A percentile compares a stretch with the other conserved stretches of the same genome.
These are phyloP conservation scores for Rhodotorula sp. DNA, from an alignment of 1,284 basidiomycete genomes.

Conservation along the genomic window DNA sequence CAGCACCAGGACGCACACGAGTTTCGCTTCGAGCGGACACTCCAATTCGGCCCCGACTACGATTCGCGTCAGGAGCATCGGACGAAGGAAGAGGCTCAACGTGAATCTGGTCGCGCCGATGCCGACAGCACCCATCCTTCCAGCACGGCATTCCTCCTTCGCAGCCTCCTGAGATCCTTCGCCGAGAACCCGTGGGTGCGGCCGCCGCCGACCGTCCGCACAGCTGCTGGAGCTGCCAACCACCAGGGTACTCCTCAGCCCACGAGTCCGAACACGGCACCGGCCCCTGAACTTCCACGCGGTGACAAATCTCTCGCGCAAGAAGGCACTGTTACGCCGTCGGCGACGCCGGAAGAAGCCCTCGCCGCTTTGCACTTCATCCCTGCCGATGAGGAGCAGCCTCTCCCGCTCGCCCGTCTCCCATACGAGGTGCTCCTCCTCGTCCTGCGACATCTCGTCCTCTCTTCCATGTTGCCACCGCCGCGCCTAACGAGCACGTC, in stretches of 20 bases:
- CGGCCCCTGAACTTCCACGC: no score
- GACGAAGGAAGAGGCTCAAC: conserved; percentile 27
- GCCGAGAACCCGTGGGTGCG: conserved; percentile 38
- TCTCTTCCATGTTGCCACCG: conserved; percentile 32
- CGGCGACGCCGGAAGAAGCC: conserved; percentile 21
- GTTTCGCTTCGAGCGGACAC: conserved; percentile 41
- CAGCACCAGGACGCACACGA: conserved; percentile 14
- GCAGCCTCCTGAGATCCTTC: conserved; percentile 30
- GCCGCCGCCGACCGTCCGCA: conserved; percentile 1
- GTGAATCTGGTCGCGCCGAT: conserved; percentile 23
- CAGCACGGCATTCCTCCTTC: conserved; percentile 29
- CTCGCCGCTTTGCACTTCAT: conserved; percentile 27
- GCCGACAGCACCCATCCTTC: conserved; percentile 25
- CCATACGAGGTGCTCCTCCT: conserved; percentile 37
- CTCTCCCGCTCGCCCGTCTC: conserved; percentile 19
- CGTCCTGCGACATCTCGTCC: conserved; percentile 25
- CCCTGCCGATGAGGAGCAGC: conserved; percentile 29
- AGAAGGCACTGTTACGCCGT: no score
- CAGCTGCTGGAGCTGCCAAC: neutral
- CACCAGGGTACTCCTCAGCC: no score
- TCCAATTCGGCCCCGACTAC: conserved; percentile 43
- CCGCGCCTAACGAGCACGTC: neutral
- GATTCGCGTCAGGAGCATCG: conserved; percentile 30
- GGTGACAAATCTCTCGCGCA: no score
- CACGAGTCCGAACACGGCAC: neutral